Base-by-base conservation (phyloP, 345 rosid species). In the Populus deltoides region DNA sequence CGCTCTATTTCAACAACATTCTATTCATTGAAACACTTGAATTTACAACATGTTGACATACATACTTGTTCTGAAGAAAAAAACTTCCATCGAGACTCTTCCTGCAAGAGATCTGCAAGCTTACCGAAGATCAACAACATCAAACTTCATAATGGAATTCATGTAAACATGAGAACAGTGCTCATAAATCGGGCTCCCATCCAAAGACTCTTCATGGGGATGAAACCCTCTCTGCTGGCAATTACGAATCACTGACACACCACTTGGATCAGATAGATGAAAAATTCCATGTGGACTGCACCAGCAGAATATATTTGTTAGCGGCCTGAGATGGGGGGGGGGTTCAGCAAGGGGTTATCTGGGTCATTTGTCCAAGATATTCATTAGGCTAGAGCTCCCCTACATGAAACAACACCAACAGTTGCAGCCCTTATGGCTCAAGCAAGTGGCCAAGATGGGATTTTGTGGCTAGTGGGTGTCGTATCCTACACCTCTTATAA, bases 211-310 rank as follows among this genome's bases (percentile, higher is more conserved):
- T 78, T 96, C 99, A 33, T 96, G 99, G 24, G 99, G 99, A 83
- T 96, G 99, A 84, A 96, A 96, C 25, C 99, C 99, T 41, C 97
- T 88, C 82, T 96, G 92, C 83, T 93, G 94, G 85, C 99, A 96
- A 76, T 90, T 92, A 24, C 98, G 93, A 62, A 94, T 93, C 61
- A 89, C 90, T 2, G 95, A 88, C 47, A 96, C 97, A 1, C 99
- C 99, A 0, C 91, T 84, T 1, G 99, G 99, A 80, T 93, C 98
- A 0, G 98, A 96, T 62, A 96, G 89, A 83, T 96, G 98, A 81
- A 96, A 96, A 82, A 94, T 92, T 16, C 98, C 99, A 73, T 93
- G 97, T 15, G 99, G 97, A 36, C 97, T 89, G 92, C 74, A 73
- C 31, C 15, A 53, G 39, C 18, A 22, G 27, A 65, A 75, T 43